Percentiles rank a stretch among this genome's conserved stretches.
phyloP scores from a whole-genome alignment of 1,284 basidiomycete species.

The Papiliotrema terrestris region DNA sequence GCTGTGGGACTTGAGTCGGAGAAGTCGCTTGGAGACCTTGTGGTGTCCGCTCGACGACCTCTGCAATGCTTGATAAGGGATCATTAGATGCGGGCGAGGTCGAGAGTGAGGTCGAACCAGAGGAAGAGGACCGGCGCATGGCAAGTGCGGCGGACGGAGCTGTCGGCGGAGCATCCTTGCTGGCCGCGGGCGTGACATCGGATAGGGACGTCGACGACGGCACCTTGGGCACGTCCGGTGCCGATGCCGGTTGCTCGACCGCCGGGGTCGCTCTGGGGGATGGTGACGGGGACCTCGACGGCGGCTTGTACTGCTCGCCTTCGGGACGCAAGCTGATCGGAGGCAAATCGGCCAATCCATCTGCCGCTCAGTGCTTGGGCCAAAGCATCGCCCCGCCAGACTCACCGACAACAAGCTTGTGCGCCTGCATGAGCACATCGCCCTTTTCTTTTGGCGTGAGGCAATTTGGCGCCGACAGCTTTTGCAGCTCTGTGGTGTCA shows the following conservation, averaged over 20 bases:
- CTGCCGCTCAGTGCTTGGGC: conserved; percentile 9
- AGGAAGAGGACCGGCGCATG: not conserved
- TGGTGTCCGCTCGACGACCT: conserved; percentile 8
- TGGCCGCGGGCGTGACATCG: not conserved
- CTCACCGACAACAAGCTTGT: conserved; percentile 66
- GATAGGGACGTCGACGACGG: not conserved
- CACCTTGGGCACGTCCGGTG: not conserved
- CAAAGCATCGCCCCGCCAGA: not conserved
- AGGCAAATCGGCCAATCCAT: conserved; percentile 43
- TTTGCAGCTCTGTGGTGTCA: conserved; percentile 59
- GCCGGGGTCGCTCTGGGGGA: not conserved
- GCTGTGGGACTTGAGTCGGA: not conserved
- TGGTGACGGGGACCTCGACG: conserved; percentile 4
- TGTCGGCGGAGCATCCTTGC: not conserved
- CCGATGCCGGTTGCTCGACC: not conserved
- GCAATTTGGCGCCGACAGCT: conserved; percentile 58
- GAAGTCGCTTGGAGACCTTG: not conserved
- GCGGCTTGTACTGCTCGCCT: conserved; percentile 41
- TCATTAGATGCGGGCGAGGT: not conserved
- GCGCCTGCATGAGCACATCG: conserved; percentile 71
- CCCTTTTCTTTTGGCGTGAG: conserved; percentile 74
- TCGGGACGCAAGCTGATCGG: conserved; percentile 46
- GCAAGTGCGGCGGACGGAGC: not conserved
- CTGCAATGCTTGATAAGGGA: not conserved
- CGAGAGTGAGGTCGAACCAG: not conserved